Evolutionary conservation across 1,139 yeast genomes (phyloP).

Genomic region (Eremothecium gossypii): DNA sequence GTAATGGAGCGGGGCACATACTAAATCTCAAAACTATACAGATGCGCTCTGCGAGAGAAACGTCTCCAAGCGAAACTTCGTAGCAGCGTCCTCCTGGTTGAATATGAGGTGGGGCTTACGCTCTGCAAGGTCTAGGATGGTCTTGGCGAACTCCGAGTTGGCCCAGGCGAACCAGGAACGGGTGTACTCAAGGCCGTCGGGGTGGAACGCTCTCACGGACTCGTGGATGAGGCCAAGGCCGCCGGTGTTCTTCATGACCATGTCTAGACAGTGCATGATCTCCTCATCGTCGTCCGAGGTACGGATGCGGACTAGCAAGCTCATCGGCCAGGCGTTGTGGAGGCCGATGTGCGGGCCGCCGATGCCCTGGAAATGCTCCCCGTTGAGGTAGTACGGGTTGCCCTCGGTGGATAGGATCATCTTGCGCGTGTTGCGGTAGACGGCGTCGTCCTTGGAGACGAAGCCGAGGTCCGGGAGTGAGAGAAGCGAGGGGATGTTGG

Average conservation of each 20-base stretch:
- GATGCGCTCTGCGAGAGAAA: not conserved
- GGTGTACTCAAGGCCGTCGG: conserved; percentile 42
- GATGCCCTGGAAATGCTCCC: conserved; percentile 57
- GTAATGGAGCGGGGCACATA: too few species aligned
- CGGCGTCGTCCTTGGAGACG: conserved; percentile 39
- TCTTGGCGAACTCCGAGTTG: conserved; percentile 81
- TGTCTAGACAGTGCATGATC: conserved; percentile 41
- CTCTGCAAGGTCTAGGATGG: conserved; percentile 63
- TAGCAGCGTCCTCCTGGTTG: conserved; percentile 33
- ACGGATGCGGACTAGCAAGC: conserved; percentile 60
- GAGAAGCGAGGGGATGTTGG: conserved; percentile 75
- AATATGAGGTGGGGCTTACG: conserved; percentile 69
- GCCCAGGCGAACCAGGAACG: conserved; percentile 95
- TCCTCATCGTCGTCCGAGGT: conserved; percentile 68
- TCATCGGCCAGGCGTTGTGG: conserved; percentile 85
- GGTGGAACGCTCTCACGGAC: conserved; percentile 57
- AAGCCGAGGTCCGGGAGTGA: conserved; percentile 79
- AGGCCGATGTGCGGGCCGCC: conserved; percentile 92
- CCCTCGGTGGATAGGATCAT: conserved; percentile 65
- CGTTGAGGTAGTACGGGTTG: conserved; percentile 68
- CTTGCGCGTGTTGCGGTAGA: conserved; percentile 69
- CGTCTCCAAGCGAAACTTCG: conserved; percentile 14
- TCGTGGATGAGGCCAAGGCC: conserved; percentile 82
- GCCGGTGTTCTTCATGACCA: conserved; percentile 54
- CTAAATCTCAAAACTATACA: too few species aligned